These are phyloP conservation scores for Spizellomyces sp. DNA, from an alignment of 192 early-diverging fungal genomes.

Conservation along the genomic window DNA sequence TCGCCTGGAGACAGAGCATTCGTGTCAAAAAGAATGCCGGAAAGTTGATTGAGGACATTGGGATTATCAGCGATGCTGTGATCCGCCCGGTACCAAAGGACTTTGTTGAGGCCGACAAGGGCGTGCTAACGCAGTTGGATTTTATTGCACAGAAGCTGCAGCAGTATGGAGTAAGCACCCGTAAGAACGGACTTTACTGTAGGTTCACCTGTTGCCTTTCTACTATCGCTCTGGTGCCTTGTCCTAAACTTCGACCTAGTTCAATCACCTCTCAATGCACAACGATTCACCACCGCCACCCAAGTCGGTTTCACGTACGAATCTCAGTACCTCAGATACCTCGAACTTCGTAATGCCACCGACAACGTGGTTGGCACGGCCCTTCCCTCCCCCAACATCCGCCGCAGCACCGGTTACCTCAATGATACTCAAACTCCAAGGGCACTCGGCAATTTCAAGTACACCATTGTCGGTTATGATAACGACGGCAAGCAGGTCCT, in stretches of 20 bases:
- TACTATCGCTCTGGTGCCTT: neutral
- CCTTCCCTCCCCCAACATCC: neutral
- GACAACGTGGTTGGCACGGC: constrained; percentile 4
- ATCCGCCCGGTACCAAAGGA: constrained; percentile 4
- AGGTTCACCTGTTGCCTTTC: neutral
- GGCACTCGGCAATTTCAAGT: constrained; percentile 15
- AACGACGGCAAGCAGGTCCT: constrained; percentile 1
- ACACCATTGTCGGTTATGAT: constrained; percentile 14
- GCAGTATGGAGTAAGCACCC: neutral
- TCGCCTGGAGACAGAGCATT: constrained; percentile 32
- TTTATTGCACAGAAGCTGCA: constrained; percentile 22
- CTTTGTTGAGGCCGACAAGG: neutral
- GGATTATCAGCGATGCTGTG: constrained; percentile 13
- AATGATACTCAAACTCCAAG: neutral
- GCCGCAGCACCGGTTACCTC: constrained; percentile 12
- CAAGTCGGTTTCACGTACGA: neutral
- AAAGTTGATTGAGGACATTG: constrained; percentile 27
- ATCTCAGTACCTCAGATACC: constrained; percentile 8
- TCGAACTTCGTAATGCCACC: constrained; percentile 7
- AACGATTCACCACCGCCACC: neutral
- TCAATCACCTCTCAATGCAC: neutral
- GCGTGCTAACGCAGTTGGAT: constrained; percentile 13
- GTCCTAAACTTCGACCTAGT: neutral
- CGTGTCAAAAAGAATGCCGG: constrained; percentile 12
- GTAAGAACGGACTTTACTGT: neutral